Evolutionary conservation across 1,139 yeast genomes (phyloP).

Genomic region (Scheffersomyces insectosa): DNA sequence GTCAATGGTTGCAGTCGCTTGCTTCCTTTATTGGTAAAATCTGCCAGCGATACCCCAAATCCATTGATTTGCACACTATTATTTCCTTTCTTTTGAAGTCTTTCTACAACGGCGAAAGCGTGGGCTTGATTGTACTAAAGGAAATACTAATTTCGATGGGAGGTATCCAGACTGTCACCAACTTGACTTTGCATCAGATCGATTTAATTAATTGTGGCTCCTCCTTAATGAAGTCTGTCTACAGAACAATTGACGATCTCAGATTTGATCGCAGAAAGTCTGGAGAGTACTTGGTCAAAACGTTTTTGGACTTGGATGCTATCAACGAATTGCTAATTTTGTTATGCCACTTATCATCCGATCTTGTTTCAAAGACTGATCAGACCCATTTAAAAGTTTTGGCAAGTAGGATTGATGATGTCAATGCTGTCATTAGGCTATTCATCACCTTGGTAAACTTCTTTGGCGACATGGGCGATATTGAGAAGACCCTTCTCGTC

Average conservation of each 20-base stretch:
- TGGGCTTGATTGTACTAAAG: slow-evolving; percentile 67
- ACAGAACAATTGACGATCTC: slow-evolving; percentile 60
- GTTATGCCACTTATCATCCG: slow-evolving; percentile 53
- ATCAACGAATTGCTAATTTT: slow-evolving; percentile 66
- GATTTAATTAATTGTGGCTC: slow-evolving; percentile 68
- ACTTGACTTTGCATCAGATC: slow-evolving; percentile 67
- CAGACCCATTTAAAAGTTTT: slow-evolving; percentile 66
- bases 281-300: slow-evolving; percentile 53
- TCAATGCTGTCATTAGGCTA: slow-evolving; percentile 63
- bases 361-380: slow-evolving; percentile 29
- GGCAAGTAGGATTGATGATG: slow-evolving; percentile 72
- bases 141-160: slow-evolving; percentile 78
- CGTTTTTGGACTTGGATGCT: slow-evolving; percentile 47
- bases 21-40: slow-evolving; percentile 67
- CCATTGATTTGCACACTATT: slow-evolving; percentile 57
- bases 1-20: slow-evolving; percentile 82
- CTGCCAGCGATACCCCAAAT: slow-evolving; percentile 50
- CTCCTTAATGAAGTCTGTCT: slow-evolving; percentile 56
- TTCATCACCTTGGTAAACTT: slow-evolving; percentile 60
- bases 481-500: slow-evolving; percentile 41
- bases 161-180: slow-evolving; percentile 71
- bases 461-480: slow-evolving; percentile 40
- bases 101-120: slow-evolving; percentile 59
- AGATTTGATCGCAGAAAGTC: slow-evolving; percentile 50
- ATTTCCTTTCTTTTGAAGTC: slow-evolving; percentile 64